These are phyloP conservation scores for Fraxinus albicans DNA, from an alignment of 305 asterid species.

Conservation along the genomic window DNA sequence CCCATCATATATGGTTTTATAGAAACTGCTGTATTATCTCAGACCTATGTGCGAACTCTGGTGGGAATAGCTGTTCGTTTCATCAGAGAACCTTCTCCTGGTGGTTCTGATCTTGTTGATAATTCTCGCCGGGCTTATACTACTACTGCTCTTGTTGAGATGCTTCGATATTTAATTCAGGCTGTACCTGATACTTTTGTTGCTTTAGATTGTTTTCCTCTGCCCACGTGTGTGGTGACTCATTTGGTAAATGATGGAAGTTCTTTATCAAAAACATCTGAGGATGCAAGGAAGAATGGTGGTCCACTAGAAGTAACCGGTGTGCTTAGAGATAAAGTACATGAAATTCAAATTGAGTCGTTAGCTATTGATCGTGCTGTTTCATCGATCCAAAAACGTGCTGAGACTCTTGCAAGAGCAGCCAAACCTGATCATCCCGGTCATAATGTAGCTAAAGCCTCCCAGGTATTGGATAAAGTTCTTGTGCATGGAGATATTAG, in stretches of 20 bases:
- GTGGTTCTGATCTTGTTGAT: slow-evolving; percentile 95
- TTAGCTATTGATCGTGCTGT: slow-evolving; percentile 62
- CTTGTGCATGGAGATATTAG: slow-evolving; percentile 78
- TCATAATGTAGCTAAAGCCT: slow-evolving; percentile 73
- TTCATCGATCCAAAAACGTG: slow-evolving; percentile 73
- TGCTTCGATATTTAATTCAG: slow-evolving; percentile 89
- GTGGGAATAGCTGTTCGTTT: slow-evolving; percentile 72
- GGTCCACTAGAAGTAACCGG: slow-evolving; percentile 53
- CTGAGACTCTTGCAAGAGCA: slow-evolving; percentile 76
- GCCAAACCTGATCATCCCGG: slow-evolving; percentile 70
- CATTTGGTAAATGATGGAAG: slow-evolving; percentile 70
- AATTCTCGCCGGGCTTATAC: slow-evolving; percentile 95
- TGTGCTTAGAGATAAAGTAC: slow-evolving; percentile 50
- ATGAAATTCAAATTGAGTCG: slow-evolving; percentile 62
- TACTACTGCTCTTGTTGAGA: slow-evolving; percentile 91
- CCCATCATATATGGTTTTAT: slow-evolving; percentile 90
- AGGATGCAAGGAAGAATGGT: slow-evolving; percentile 64
- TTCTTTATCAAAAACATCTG: slow-evolving; percentile 64
- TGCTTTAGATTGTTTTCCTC: slow-evolving; percentile 89
- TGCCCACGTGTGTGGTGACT: slow-evolving; percentile 66
- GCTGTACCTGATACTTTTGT: slow-evolving; percentile 97
- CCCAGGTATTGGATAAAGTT: slow-evolving; percentile 75
- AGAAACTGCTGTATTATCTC: slow-evolving; percentile 88
- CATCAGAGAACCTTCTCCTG: slow-evolving; percentile 94
- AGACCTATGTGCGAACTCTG: slow-evolving; percentile 79